Evolutionary conservation across 1,284 basidiomycete genomes (phyloP).

Genomic region (Moesziomyces sp.): DNA sequence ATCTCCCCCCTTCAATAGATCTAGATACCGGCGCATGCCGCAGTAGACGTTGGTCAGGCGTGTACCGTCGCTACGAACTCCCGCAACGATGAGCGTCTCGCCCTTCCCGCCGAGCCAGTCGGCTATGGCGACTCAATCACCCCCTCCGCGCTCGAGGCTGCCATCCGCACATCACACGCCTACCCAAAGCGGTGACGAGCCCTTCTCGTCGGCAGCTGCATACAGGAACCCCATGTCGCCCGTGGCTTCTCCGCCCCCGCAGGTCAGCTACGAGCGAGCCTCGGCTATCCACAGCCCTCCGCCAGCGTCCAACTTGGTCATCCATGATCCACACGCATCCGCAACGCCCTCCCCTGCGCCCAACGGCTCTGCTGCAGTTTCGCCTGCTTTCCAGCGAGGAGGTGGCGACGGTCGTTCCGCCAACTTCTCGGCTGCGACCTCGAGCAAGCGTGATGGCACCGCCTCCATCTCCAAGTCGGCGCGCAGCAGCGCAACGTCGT

Average conservation of each 20-base stretch:
- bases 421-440: neutral
- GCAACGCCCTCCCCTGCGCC: slow-evolving; percentile 8
- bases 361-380: slow-evolving; percentile 1
- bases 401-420: slow-evolving; percentile 8
- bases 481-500: slow-evolving; percentile 26
- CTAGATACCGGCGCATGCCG: slow-evolving; percentile 3
- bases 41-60: slow-evolving; percentile 4
- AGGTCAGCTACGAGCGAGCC: slow-evolving; percentile 13
- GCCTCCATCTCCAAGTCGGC: slow-evolving; percentile 37
- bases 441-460: slow-evolving; percentile 22
- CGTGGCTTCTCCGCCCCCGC: slow-evolving; percentile 16
- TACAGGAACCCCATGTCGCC: slow-evolving; percentile 19
- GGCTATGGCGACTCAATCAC: neutral
- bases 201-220: slow-evolving; percentile 38
- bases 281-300: slow-evolving; percentile 11
- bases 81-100: slow-evolving; percentile 31
- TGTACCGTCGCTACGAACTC: neutral
- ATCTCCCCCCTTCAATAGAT: neutral
- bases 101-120: slow-evolving; percentile 20
- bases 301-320: slow-evolving; percentile 23
- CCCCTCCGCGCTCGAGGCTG: neutral
- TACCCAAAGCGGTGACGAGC: slow-evolving; percentile 5
- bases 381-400: neutral
- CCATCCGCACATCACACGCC: slow-evolving; percentile 1
- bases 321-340: slow-evolving; percentile 15